Evolutionary conservation across 768 basidiomycete species (phyloP), one percentile per base, ranked within the genome.

Genomic region (Tulasnella sp.): DNA sequence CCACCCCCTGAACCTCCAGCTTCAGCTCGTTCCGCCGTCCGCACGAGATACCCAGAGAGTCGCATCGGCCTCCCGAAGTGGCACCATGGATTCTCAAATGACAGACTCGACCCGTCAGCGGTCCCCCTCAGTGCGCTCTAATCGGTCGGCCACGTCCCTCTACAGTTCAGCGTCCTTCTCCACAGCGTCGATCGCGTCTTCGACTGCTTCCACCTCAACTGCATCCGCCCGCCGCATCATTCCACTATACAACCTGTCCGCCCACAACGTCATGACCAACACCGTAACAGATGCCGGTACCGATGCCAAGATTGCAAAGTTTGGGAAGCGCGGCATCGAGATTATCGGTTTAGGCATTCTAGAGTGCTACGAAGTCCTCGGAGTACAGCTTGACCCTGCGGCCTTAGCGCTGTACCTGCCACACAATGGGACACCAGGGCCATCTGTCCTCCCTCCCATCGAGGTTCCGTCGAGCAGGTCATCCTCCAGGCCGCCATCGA

Each of bases 1-100:
- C 81, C 94, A 97, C 81, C 93, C 95, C 0, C 87, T 97, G 68
- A 96, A 97, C 84, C 88, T 97, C 0, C 96, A 98, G 83, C 92
- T 98, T 16, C 96, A 98, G 84, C 91, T 98, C 58, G 92, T 97
- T 1, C 94, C 94, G 7, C 92, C 90, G 86, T 78, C 77, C n/a
- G 16, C 68, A 31, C 42, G 71, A 16, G 80, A 80, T 10, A 76
- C 62, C 34, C 62, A 71, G 21, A 52, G 72, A 68, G 27, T 38
- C 9, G 21, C 38, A 42, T 42, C 71, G 10, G 39, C 56, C 4
- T 52, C 52, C n/a, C 52, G 52, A 52, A 52, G 52, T 52, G 52
- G 52, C 38, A 58, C 38, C 34, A 77, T 34, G 36, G 79, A 34
- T 31, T 79, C 79, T 21, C 58, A 78, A 40, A 34, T 68, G 58